Conservation (phyloP, 768 basidiomycete species). For the Gymnopilus junonius region DNA sequence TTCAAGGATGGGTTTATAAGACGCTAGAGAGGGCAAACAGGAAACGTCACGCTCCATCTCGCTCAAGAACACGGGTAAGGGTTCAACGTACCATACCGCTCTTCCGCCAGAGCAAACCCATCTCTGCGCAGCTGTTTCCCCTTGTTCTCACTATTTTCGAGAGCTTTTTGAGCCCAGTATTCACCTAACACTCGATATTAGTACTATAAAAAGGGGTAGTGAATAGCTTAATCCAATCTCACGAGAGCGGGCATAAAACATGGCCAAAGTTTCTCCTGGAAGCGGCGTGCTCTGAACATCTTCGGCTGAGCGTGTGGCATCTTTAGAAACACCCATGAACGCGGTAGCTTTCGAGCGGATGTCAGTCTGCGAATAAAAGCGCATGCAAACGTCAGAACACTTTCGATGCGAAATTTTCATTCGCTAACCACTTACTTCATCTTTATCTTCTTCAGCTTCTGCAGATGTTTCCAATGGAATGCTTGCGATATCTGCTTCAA, state of each 20-base stretch:
- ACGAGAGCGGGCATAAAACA: conserved; percentile 85
- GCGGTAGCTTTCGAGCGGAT: conserved; percentile 40
- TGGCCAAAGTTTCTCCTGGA: conserved; percentile 82
- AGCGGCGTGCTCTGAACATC: conserved; percentile 76
- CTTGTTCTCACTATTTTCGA: conserved; percentile 58
- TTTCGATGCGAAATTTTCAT: neutral
- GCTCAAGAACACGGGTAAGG: neutral
- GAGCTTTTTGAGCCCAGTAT: conserved; percentile 81
- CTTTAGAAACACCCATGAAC: conserved; percentile 67
- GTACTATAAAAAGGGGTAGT: neutral
- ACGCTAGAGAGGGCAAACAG: conserved; percentile 45
- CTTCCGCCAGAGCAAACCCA: conserved; percentile 77
- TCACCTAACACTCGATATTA: conserved; percentile 49
- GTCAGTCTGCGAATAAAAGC: conserved; percentile 27
- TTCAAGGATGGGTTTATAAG: conserved; percentile 80
- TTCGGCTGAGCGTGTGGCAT: conserved; percentile 62
- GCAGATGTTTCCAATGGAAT: neutral
- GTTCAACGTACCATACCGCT: conserved; percentile 62
- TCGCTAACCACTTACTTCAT: neutral
- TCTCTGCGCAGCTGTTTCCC: conserved; percentile 82
- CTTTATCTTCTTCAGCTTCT: neutral
- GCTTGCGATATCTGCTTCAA: neutral
- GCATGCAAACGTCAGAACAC: neutral
- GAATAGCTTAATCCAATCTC: conserved; percentile 29
- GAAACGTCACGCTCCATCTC: neutral